Conservation (phyloP, 768 basidiomycete species). For the Pleurotus giganteus region DNA sequence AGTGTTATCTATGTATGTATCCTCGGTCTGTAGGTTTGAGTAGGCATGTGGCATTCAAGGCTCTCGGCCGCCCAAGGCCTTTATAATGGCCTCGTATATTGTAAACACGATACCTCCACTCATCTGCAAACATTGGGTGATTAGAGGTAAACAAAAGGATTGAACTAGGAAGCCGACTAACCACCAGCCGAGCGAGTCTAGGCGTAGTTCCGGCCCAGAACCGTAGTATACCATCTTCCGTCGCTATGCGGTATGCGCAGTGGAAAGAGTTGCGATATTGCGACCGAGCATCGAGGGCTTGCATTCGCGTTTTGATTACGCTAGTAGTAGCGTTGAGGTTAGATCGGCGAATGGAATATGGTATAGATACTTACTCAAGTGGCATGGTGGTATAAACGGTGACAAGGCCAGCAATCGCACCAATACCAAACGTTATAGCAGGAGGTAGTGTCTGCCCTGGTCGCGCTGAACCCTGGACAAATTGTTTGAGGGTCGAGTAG, state of each 20-base stretch:
- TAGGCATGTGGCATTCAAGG: not conserved
- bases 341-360: not conserved
- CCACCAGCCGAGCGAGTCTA: conserved; percentile 78
- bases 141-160: no score
- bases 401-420: conserved; percentile 89
- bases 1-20: no score
- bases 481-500: conserved; percentile 91
- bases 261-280: conserved; percentile 95
- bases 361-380: conserved; percentile 54
- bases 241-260: conserved; percentile 91
- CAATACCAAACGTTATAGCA: conserved; percentile 91
- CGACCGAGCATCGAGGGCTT: conserved; percentile 76
- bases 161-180: conserved; percentile 36
- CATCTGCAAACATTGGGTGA: no score
- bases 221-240: conserved; percentile 86
- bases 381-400: conserved; percentile 93
- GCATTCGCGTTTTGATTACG: conserved; percentile 98
- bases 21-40: not conserved
- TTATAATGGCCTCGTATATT: conserved; percentile 82
- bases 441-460: conserved; percentile 84
- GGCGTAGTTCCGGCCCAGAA: conserved; percentile 99
- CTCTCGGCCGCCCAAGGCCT: conserved; percentile 28
- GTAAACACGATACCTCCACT: conserved; percentile 94
- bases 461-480: conserved; percentile 80
- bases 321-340: conserved; percentile 35